Percentiles rank a stretch among this genome's conserved stretches.
These are phyloP conservation scores for Emmonsiellopsis sp. DNA, from an alignment of 2,329 filamentous ascomycete genomes.

Conservation along the genomic window DNA sequence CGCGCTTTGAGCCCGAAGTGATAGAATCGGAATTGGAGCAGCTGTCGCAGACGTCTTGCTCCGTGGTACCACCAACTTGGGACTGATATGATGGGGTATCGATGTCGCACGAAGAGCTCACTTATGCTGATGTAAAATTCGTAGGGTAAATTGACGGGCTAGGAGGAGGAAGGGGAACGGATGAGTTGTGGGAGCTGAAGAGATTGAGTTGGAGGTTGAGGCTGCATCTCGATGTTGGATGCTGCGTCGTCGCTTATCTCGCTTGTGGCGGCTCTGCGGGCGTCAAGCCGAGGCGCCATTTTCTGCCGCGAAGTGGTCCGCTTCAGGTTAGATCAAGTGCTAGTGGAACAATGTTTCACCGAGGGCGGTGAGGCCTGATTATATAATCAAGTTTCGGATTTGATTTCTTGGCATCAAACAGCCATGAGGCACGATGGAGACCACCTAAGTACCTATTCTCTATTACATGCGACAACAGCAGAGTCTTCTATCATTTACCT, in stretches of 20 bases:
- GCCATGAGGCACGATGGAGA: too few species aligned
- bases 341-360: neutral
- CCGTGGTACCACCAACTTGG: neutral
- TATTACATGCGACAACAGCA: too few species aligned
- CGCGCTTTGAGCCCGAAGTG: neutral
- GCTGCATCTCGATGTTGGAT: constrained; percentile 35
- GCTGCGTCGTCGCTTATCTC: constrained; percentile 22
- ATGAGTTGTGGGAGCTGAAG: constrained; percentile 26
- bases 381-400: too few species aligned
- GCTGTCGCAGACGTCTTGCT: neutral
- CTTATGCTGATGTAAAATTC: neutral
- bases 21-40: neutral
- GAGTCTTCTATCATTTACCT: too few species aligned
- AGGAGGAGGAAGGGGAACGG: neutral
- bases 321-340: neutral
- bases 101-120: too few species aligned
- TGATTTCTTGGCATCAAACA: too few species aligned
- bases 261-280: neutral
- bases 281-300: neutral
- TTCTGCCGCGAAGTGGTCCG: neutral
- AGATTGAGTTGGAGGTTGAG: constrained; percentile 28
- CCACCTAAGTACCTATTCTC: too few species aligned
- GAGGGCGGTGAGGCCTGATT: neutral
- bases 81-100: neutral
- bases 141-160: neutral